These are phyloP conservation scores for Meyerozyma sp. DNA, from an alignment of 1,139 yeast species.

Conservation along the genomic window DNA sequence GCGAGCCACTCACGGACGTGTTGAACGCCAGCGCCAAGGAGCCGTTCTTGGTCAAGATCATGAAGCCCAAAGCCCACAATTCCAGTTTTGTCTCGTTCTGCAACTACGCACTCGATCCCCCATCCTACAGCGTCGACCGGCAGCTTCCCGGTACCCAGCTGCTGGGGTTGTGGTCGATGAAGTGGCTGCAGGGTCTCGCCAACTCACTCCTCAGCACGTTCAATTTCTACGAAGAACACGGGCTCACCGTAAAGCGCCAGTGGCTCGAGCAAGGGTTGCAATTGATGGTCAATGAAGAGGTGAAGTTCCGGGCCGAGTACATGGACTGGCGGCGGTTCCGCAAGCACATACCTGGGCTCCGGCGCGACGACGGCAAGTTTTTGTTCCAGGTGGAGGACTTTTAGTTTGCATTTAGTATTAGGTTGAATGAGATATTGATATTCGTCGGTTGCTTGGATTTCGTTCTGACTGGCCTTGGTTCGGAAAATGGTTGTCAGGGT, in stretches of 20 bases:
- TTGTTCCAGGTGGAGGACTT: slow-evolving; percentile 36
- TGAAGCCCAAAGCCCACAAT: slow-evolving; percentile 32
- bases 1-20: slow-evolving; percentile 17
- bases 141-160: slow-evolving; percentile 16
- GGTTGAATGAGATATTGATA: no score
- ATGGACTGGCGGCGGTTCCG: slow-evolving; percentile 38
- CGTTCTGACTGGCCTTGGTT: no score
- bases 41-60: slow-evolving; percentile 29
- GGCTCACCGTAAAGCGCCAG: slow-evolving; percentile 17
- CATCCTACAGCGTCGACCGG: slow-evolving; percentile 31
- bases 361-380: slow-evolving; percentile 29
- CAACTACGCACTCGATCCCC: slow-evolving; percentile 23
- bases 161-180: slow-evolving; percentile 28
- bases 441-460: no score
- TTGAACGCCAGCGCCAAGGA: slow-evolving; percentile 28
- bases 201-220: slow-evolving; percentile 27
- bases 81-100: slow-evolving; percentile 37
- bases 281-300: slow-evolving; percentile 20
- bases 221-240: slow-evolving; percentile 33
- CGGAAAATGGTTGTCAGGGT: no score
- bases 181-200: slow-evolving; percentile 29
- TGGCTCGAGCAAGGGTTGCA: slow-evolving; percentile 35
- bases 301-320: slow-evolving; percentile 28
- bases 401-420: slow-evolving; percentile 8
- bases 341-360: slow-evolving; percentile 19